Base-by-base conservation (phyloP, 192 early-diverging fungal species). In the Coemansia sp. region DNA sequence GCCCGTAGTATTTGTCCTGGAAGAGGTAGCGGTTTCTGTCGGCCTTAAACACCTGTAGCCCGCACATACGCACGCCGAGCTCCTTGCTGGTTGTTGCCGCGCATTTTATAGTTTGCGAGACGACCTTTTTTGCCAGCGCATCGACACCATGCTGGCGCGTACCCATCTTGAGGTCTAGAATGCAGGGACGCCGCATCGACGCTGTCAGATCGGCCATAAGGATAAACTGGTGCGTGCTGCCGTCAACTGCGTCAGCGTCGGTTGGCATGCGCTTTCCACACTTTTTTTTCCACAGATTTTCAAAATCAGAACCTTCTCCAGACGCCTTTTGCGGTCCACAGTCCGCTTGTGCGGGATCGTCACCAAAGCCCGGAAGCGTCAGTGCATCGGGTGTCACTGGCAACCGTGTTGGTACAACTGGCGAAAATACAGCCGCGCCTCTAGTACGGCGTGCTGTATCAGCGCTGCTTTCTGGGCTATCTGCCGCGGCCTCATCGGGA, bases 161-260 rank as follows among this genome's bases (percentile, higher is more conserved):
- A 31, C 97, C 97, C 95, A 99, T 99, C 66, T 99, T 99, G 57
- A 99, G 85, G 73, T 99, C 95, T 42, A 99, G 84, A 18, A 99
- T 95, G 66, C 95, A 98, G 0, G 97, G 97, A 33, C 87, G 88
- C 72, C 88, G 84, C 74, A 98, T 79, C 9, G 91, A 89, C 20
- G 92, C 88, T 0, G 97, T 99, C 58, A 99, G 80, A 77, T 99
- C 97, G 63, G 96, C 91, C 77, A 99, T 75, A 8, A 99, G 74
- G 52, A 99, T 88, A 71, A 97, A 99, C 82, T 97, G 91, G 69
- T 80, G 87, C 61, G 66, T 84, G 70, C 70, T 83, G 64, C 79
- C 79, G 13, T 75, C 73, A 29, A 67, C 52, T 9, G 70, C 64
- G 61, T 83, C 59, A 40, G 61, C 70, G 21, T 63, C 57, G 29